phyloP scores from a whole-genome alignment of 1,139 yeast genomes.

The Candida smagusa region DNA sequence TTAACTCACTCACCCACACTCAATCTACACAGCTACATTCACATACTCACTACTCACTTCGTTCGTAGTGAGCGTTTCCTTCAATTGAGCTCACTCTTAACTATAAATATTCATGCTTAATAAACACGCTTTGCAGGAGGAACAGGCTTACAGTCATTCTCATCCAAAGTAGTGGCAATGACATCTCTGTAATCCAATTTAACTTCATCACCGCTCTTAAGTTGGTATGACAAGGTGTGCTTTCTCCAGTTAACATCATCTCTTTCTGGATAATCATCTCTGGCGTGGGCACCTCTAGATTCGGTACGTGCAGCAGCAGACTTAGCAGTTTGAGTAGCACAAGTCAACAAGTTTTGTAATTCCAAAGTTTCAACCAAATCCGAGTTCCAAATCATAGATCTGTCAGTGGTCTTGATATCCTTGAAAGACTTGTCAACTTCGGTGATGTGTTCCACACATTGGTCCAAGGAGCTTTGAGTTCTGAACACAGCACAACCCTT shows the following conservation, averaged over 20 bases:
- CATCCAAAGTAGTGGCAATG: slow-evolving; percentile 80
- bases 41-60: too few relatives aligned
- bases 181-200: slow-evolving; percentile 84
- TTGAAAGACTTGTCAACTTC: slow-evolving; percentile 69
- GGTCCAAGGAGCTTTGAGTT: slow-evolving; percentile 86
- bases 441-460: slow-evolving; percentile 80
- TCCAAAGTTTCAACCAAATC: slow-evolving; percentile 96
- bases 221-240: slow-evolving; percentile 94
- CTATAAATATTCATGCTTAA: slow-evolving; percentile 25
- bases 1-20: too few relatives aligned
- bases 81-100: neutral
- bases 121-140: slow-evolving; percentile 97
- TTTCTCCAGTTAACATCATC: slow-evolving; percentile 98
- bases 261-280: slow-evolving; percentile 96
- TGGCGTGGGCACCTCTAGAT: slow-evolving; percentile 99
- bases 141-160: slow-evolving; percentile 88
- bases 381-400: slow-evolving; percentile 98
- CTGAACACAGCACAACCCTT: slow-evolving; percentile 96
- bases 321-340: slow-evolving; percentile 94
- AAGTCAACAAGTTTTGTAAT: slow-evolving; percentile 92
- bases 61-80: too few relatives aligned
- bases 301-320: slow-evolving; percentile 95
- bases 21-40: too few relatives aligned
- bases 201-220: slow-evolving; percentile 65
- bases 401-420: slow-evolving; percentile 80